Base-by-base conservation (phyloP, 805 yeast genomes). In the Wickerhamomyces silvicola region DNA sequence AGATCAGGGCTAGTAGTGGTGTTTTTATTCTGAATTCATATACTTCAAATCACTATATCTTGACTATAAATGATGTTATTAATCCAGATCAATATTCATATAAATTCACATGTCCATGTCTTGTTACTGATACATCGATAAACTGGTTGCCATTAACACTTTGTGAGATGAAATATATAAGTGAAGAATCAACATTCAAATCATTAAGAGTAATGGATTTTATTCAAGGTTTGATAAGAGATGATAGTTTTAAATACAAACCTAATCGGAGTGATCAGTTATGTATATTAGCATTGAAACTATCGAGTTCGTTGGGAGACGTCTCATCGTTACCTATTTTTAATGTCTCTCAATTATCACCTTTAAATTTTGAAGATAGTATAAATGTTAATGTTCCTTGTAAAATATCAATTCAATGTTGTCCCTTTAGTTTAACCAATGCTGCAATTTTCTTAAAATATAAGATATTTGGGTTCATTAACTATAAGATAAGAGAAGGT, bases 361-460 rank as follows among this genome's bases (percentile, higher is more conserved):
- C 41, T 1, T 26, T 50, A 10, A 10, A 12, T 4, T 48, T 49
- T 26, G 24, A 22, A 23, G 16, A 25, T 10, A 11, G 43, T 3
- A 22, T 22, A 2, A 16, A 21, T 1, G 34, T 39, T 9, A 13
- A 18, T 5, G 35, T 47, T 7, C 54, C 56, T 3, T 25, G 43
- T 3, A 45, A 35, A 27, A 27, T 47, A 4, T 17, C 15, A 2
- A 35, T 52, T 6, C 39, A 44, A 14, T 45, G 55, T 20, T 52
- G 55, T 20, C 56, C 56, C 1, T 52, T 52, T 33, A 47, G 54
- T 32, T 24, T 50, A n/a, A 52, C 56, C 5, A 52, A 52, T 34
- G 46, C 44, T 13, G 51, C 55, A 1, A 33, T 52, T 10, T 52
- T 52, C 32, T 36, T 45, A 12, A 43, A 42, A 16, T 52, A 47